Evolutionary conservation across 2,329 filamentous ascomycete species (phyloP).

Genomic region (Hypoxylon sp.): DNA sequence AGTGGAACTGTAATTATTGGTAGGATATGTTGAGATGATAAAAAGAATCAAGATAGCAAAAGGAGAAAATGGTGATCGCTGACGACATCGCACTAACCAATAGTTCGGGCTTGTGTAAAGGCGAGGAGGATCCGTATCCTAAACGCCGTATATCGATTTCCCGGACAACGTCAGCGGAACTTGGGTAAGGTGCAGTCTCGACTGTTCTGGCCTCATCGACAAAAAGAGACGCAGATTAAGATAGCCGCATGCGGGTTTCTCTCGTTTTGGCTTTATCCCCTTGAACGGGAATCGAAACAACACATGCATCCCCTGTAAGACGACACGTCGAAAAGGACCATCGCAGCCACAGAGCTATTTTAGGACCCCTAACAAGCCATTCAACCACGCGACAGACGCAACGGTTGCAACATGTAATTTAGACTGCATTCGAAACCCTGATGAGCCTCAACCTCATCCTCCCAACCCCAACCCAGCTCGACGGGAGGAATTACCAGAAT

Average conservation of each 20-base stretch:
- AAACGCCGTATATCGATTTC: constrained; percentile 1
- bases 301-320: constrained; percentile 13
- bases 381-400: constrained; percentile 15
- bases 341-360: constrained; percentile 16
- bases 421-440: constrained; percentile 21
- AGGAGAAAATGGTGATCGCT: constrained; percentile 12
- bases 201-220: neutral
- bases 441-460: constrained; percentile 29
- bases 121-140: constrained; percentile 18
- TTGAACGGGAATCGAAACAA: constrained; percentile 1
- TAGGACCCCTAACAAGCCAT: constrained; percentile 11
- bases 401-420: constrained; percentile 13
- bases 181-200: neutral
- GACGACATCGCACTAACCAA: neutral
- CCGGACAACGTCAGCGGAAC: constrained; percentile 19
- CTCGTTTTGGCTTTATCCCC: constrained; percentile 6
- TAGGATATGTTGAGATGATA: neutral
- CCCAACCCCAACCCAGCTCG: constrained; percentile 28
- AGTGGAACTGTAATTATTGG: too few relatives aligned
- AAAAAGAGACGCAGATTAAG: neutral
- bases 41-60: constrained; percentile 13
- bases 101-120: constrained; percentile 14
- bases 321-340: constrained; percentile 23
- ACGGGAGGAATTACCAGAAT: constrained; percentile 7
- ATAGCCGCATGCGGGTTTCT: neutral